Evolutionary conservation across 2,329 filamentous ascomycete species (phyloP).

Genomic region (Aspergillus ruber): DNA sequence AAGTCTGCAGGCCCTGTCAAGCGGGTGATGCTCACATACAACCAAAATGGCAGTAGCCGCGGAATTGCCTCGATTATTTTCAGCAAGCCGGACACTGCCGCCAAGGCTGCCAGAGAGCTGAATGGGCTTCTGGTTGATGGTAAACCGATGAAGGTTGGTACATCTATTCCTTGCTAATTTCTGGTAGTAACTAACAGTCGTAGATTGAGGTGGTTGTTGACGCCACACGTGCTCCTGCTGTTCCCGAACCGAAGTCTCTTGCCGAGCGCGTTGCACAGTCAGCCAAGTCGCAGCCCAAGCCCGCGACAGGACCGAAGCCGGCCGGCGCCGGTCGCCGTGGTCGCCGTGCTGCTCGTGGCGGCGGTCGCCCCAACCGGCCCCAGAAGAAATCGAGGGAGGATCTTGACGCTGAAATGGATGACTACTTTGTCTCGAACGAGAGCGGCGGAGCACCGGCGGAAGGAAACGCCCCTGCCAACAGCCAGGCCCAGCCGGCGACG

Average conservation of each 20-base stretch:
- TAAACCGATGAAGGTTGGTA: conserved; percentile 75
- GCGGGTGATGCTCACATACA: conserved; percentile 85
- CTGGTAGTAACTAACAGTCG: not conserved
- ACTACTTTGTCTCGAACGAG: conserved; percentile 64
- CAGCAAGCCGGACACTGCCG: conserved; percentile 69
- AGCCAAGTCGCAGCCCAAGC: conserved; percentile 71
- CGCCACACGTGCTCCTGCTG: conserved; percentile 62
- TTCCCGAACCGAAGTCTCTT: conserved; percentile 65
- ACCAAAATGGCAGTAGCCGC: conserved; percentile 82
- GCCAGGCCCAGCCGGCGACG: conserved; percentile 43
- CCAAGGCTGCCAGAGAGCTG: conserved; percentile 73
- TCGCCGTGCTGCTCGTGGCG: conserved; percentile 41
- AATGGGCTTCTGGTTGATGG: conserved; percentile 89
- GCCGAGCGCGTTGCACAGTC: conserved; percentile 76
- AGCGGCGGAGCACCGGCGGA: conserved; percentile 30
- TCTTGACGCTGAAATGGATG: conserved; percentile 94
- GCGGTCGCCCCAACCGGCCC: conserved; percentile 58
- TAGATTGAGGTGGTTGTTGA: conserved; percentile 89
- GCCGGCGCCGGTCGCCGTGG: conserved; percentile 33
- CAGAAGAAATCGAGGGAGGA: conserved; percentile 89
- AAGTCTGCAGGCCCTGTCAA: conserved; percentile 85
- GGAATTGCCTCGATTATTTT: conserved; percentile 90
- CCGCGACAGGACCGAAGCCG: conserved; percentile 68
- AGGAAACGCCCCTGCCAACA: conserved; percentile 40
- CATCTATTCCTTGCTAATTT: not conserved